Evolutionary conservation across 2,329 filamentous ascomycete genomes (phyloP), one percentile per base, ranked within the genome.

Genomic region (Pyricularia sp.): DNA sequence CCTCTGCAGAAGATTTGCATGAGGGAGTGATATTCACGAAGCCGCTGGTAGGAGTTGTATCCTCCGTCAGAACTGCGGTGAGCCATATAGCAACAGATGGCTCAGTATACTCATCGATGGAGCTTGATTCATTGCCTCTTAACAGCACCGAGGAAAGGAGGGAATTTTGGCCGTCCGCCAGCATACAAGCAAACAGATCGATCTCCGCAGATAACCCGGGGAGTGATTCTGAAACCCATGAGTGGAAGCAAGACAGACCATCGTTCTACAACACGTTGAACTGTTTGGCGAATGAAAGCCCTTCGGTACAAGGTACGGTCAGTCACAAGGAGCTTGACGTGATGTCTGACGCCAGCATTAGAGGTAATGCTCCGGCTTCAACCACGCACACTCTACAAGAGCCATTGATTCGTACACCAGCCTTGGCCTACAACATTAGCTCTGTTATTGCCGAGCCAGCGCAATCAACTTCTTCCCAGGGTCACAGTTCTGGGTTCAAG

Each of bases 401-500:
- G 9, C 9, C 24, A 57, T 13, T 12, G n/a, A 26, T 24, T 57
- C 24, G 10, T 26, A 8, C 8, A 13, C 53, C n/a, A 16, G 53
- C 19, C 9, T 57, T 63, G 4, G 67, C 64, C 35, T 28, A 63
- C 16, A 55, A 67, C 24, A 65, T 55, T 28, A 65, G 66, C 22
- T 64, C 62, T 16, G 16, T 64, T 28, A n/a, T 24, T 9, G 24
- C 62, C 61, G 28, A 66, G 63, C 64, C 40, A 33, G 10, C 53
- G 24, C 28, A 22, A 40, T 62, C 64, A n/a, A 26, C 10, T 31
- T 19, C 24, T 30, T 69, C 69, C 26, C 61, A 66, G 10, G 64
- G 57, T 26, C 22, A 65, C 28, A 65, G 59, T n/a, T 67, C 68
- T 12, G 66, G 66, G 16, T 72, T 72, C 62, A 69, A 64, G 26